Base-by-base conservation (phyloP, 441 rosid species). In the Gossypium schwendimanii region DNA sequence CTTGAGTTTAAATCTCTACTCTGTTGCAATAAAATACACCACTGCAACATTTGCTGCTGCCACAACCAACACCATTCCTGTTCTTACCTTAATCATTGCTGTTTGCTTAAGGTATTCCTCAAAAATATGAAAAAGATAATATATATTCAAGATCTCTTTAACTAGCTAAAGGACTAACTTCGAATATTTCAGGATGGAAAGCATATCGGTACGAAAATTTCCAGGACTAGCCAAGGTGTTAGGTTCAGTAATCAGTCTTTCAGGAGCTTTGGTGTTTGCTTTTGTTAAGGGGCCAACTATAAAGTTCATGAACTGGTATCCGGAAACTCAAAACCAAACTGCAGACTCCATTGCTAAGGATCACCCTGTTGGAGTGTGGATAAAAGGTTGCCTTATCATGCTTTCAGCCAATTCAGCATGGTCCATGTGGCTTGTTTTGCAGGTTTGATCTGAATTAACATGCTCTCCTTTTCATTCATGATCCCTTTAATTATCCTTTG, bases 11-110 rank as follows among this genome's bases (percentile, higher is more conserved):
- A 91, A 93, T 76, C 88, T 91, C 58, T 93, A 76, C 80, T 83
- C 74, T 60, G 76, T 85, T 15, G 97, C 97, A 52, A 87, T 93
- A 73, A 81, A 84, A 65, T 76, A 85, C 71, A 91, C 90, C 0
- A 82, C 95, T 4, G 97, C 98, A 60, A 91, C 97, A 39, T 87
- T 91, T 74, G 98, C 98, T 9, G 91, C 98, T 62, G 98, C 95
- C 58, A 78, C 89, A 59, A 87, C 95, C 63, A 93, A 89, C 81
- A 80, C 85, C 14, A 81, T 93, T 59, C 98, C 98, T 26, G 90
- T 87, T 69, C 86, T 91, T 28, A 89, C 97, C 21, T 86, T 93
- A 68, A 36, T 82, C 67, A 74, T 91, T 79, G 94, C 98, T 53
- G 77, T 76, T 36, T 26, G 85, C 12, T 75, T 89, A 33, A 84